Base-by-base conservation (phyloP, 352 stramenopile species). In the Globisporangium rhizosaccharum region DNA sequence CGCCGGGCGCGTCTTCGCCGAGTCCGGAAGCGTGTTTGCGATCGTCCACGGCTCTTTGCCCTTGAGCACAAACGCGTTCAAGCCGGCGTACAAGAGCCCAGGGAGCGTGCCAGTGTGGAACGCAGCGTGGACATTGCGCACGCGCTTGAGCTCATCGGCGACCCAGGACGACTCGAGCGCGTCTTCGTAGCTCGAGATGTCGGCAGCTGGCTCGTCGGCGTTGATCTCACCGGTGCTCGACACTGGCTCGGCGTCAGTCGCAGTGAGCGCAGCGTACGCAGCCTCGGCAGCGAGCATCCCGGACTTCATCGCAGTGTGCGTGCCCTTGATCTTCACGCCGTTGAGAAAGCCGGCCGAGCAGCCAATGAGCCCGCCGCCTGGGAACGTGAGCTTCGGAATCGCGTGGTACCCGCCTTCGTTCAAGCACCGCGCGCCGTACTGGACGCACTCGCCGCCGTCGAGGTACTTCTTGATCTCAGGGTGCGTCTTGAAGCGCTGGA, bases 401-500 rank as follows among this genome's bases (percentile, higher is more conserved):
- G 96, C 83, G 71, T 99, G 96, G 67, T 96, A 99, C 28, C 97
- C 97, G 56, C 97, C 97, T 76, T 94, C 85, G 61, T 96, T 95
- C 65, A 94, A 57, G 52, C 97, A 96, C 41, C 97, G 88, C 47
- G 97, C 97, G 50, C 97, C 97, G 71, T 99, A 99, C 39, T 92
- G 84, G 42, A 99, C 82, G 70, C 97, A 99, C 48, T 98, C 92
- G 30, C 97, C 97, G 53, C 96, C 96, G 61, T 99, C 90, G 18
- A 99, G 72, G 67, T 98, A 87, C 51, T 89, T 87, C 36, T 79
- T 69, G 61, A 99, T 88, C 37, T 82, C 85, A 9, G 96, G 96
- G 73, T 99, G 97, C 8, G 96, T 98, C 85, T 99, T 99, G 82
- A 96, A 99, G 52, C 94, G 83, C 87, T 99, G 97, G 84, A 99